These are phyloP conservation scores for Arthrobotrys musiformis DNA, from an alignment of 2,329 filamentous ascomycete genomes.

Conservation along the genomic window DNA sequence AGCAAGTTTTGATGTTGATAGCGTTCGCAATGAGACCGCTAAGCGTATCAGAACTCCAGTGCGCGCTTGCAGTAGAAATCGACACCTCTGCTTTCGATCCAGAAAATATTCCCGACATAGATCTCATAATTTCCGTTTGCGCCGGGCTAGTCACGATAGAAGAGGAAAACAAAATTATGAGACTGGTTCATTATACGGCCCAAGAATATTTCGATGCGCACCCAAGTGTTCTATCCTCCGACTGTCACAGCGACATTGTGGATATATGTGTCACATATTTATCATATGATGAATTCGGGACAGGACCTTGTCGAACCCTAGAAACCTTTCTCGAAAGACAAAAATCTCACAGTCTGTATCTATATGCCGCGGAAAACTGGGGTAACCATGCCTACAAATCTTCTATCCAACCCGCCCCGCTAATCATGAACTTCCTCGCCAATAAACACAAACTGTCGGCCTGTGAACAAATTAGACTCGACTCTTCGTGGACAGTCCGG, in stretches of 20 bases:
- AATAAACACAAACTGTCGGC: background rate
- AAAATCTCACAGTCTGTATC: constrained; percentile 14
- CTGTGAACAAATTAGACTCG: background rate
- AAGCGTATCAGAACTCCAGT: background rate
- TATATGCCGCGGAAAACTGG: constrained; percentile 52
- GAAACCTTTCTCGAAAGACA: background rate
- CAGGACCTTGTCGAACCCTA: background rate
- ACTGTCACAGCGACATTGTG: background rate
- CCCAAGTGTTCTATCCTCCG: background rate
- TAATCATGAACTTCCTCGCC: background rate
- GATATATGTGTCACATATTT: background rate
- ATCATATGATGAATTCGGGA: background rate
- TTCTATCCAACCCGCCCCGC: background rate
- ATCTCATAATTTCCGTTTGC: constrained; percentile 1
- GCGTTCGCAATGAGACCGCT: constrained; percentile 10
- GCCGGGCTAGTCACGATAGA: constrained; percentile 11
- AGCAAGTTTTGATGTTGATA: constrained; percentile 8
- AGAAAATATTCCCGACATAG: constrained; percentile 8
- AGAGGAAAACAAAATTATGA: constrained; percentile 1
- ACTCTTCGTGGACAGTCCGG: background rate
- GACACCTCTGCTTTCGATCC: background rate
- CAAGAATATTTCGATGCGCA: constrained; percentile 22
- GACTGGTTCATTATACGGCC: constrained; percentile 24
- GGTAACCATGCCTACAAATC: constrained; percentile 47
- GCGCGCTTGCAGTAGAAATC: constrained; percentile 20